Evolutionary conservation across 169 alveolate species (phyloP).

Genomic region (Ichthyophthirius multifiliis): DNA sequence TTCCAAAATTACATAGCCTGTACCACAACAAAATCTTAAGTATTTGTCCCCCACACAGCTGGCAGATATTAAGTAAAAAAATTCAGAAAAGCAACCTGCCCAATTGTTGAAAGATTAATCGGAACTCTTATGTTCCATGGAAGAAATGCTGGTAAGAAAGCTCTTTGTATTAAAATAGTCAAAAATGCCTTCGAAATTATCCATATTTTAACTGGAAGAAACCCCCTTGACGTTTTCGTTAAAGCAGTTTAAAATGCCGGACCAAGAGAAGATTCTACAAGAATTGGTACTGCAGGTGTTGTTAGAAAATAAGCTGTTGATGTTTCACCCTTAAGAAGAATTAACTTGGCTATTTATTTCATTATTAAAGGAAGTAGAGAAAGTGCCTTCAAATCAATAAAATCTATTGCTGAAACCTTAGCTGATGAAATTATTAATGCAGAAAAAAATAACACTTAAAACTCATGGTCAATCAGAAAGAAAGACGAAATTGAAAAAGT

Average conservation of each 20-base stretch:
- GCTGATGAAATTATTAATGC: constrained; percentile 99
- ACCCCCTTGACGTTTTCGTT: constrained; percentile 95
- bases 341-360: constrained; percentile 97
- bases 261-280: constrained; percentile 99
- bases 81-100: constrained; percentile 99
- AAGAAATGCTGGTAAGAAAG: constrained; percentile 99
- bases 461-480: constrained; percentile 98
- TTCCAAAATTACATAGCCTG: constrained; percentile 94
- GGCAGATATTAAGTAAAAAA: constrained; percentile 97
- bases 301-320: constrained; percentile 99
- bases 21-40: constrained; percentile 90
- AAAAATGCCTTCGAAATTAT: constrained; percentile 98
- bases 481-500: constrained; percentile 99
- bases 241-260: constrained; percentile 99
- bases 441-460: constrained; percentile 94
- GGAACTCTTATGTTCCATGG: constrained; percentile 88
- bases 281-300: constrained; percentile 99
- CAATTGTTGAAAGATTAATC: constrained; percentile 98
- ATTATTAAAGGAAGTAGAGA: constrained; percentile 97
- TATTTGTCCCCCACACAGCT: constrained; percentile 98
- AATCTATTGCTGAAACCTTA: constrained; percentile 97
- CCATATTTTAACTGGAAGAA: constrained; percentile 94
- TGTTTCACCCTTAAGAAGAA: constrained; percentile 99
- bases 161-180: constrained; percentile 96
- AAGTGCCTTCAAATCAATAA: constrained; percentile 97